Evolutionary conservation across 352 stramenopile genomes (phyloP).

Genomic region (Blastocystis sp.): DNA sequence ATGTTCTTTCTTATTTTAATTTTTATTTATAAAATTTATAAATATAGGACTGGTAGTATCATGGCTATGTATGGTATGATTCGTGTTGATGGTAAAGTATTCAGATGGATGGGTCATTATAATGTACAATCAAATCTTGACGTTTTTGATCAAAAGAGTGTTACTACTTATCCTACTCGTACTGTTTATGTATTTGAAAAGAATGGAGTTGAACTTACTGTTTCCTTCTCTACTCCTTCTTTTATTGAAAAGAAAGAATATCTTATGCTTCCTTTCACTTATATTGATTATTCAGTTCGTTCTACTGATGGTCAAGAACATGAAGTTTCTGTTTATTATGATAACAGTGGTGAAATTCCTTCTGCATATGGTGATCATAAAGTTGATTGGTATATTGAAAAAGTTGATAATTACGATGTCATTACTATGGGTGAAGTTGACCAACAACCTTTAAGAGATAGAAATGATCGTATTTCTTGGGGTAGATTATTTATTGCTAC

Average conservation of each 20-base stretch:
- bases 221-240: not conserved
- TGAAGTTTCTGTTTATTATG: constrained; percentile 39
- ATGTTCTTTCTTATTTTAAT: too few species aligned
- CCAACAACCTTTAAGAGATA: not conserved
- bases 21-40: too few species aligned
- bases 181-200: too few species aligned
- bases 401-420: not conserved
- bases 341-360: constrained; percentile 17
- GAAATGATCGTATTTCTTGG: not conserved
- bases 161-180: too few species aligned
- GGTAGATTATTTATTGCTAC: not conserved
- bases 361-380: not conserved
- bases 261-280: constrained; percentile 3
- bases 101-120: too few species aligned
- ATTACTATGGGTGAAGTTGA: not conserved
- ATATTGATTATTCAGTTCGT: constrained; percentile 5
- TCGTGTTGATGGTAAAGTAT: too few species aligned
- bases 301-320: constrained; percentile 21
- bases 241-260: not conserved
- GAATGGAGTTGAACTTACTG: too few species aligned
- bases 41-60: too few species aligned
- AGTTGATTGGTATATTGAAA: constrained; percentile 1
- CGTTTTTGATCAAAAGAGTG: too few species aligned
- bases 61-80: too few species aligned
- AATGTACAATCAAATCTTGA: too few species aligned